Evolutionary conservation across 768 basidiomycete species (phyloP), one percentile per base, ranked within the genome.

Genomic region (Leccinum boreale): DNA sequence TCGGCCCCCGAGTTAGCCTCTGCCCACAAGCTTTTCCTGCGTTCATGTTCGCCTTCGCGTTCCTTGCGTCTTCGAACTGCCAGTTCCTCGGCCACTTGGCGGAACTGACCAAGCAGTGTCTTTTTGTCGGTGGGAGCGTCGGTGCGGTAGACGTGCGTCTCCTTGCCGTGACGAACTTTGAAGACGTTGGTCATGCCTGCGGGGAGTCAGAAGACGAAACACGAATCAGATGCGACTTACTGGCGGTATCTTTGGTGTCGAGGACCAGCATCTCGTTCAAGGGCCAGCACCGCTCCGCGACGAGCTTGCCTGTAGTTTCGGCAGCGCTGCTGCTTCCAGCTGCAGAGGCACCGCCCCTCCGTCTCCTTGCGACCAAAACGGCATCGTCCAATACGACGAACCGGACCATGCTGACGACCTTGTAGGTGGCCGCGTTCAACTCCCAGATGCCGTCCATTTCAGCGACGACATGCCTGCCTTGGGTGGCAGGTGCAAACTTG

Each of bases 401-500:
- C 62, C 90, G 87, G 24, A 96, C 94, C 44, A 86, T 82, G 54
- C 90, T 89, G 50, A 90, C 85, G 29, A 90, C 81, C 73, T 93
- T 96, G 80, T 98, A 98, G 1, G 96, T 99, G 4, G 97, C 96
- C 2, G 94, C 82, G 62, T 98, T 95, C 47, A 99, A 78, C 53
- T 90, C 86, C 57, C 86, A 80, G 42, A 98, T 85, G 15, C 86
- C 84, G 49, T 92, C 87, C 61, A 91, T 84, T 70, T 98, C 95
- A 21, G 85, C 78, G 36, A 98, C 84, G 58, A 98, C 85, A 68
- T 98, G 97, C 56, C 97, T 81, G 15, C 95, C 95, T 11, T 94
- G 90, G 0, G 88, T 89, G 12, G 91, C 86, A 0, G 96, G 95
- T 1, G 94, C 87, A 70, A 95, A 96, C 72, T 98, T 98, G 62